Conservation (phyloP, 495 filamentous ascomycete species). For the Articulospora tetracladia region DNA sequence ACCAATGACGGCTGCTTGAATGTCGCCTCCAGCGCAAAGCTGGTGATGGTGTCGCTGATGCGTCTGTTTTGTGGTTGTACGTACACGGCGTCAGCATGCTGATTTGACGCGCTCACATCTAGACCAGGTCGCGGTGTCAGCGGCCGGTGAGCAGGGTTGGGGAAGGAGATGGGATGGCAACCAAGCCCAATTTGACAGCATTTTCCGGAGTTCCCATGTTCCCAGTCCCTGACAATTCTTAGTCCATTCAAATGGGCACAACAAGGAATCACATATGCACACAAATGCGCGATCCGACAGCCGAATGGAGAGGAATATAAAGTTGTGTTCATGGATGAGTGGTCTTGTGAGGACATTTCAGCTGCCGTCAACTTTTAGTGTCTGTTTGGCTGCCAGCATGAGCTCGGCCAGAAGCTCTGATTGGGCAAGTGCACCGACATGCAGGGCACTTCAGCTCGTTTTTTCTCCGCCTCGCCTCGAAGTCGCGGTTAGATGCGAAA, state of each 20-base stretch:
- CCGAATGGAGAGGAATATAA: background rate
- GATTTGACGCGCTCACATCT: background rate
- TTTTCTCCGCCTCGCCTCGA: background rate
- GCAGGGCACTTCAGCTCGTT: background rate
- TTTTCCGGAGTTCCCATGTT: background rate
- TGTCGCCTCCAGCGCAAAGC: background rate
- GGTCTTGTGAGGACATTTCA: conserved; percentile 4
- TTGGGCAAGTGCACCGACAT: background rate
- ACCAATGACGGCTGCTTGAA: conserved; percentile 5
- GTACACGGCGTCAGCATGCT: conserved; percentile 7
- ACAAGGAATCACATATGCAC: background rate
- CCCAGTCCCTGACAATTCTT: too few relatives aligned
- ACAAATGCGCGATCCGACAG: background rate
- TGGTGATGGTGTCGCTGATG: background rate
- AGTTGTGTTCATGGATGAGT: background rate
- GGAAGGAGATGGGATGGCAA: background rate
- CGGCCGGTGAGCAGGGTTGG: background rate
- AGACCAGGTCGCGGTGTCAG: background rate
- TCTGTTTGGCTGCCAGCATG: background rate
- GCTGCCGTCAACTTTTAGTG: background rate
- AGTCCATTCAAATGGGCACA: too few relatives aligned
- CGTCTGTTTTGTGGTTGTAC: conserved; percentile 5
- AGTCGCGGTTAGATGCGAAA: conserved; percentile 9
- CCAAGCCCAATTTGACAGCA: background rate
- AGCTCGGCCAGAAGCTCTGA: background rate